Percentiles rank a stretch among this genome's conserved stretches.
These are phyloP conservation scores for Camillea tinctor DNA, from an alignment of 2,329 filamentous ascomycete genomes.

Conservation along the genomic window DNA sequence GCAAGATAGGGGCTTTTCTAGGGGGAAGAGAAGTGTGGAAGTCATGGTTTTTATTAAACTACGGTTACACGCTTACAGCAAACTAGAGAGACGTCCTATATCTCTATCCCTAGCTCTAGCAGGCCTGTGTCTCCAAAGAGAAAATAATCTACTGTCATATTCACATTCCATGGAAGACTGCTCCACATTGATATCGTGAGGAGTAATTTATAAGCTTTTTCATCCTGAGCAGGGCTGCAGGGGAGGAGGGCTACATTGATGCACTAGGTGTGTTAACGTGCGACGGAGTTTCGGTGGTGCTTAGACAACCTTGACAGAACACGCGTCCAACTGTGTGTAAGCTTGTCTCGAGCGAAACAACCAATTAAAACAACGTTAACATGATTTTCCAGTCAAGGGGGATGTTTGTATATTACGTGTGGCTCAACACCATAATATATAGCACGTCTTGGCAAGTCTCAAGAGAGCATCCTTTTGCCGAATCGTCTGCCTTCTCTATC, in stretches of 20 bases:
- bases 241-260: neutral
- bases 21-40: neutral
- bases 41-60: too few relatives aligned
- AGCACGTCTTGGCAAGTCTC: neutral
- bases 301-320: neutral
- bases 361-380: neutral
- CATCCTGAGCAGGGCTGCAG: neutral
- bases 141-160: neutral
- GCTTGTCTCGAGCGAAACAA: neutral
- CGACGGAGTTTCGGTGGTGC: neutral
- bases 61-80: too few relatives aligned
- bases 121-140: too few relatives aligned
- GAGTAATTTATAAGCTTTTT: neutral
- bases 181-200: neutral
- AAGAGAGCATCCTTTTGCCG: neutral
- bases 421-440: neutral
- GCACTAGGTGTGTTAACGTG: neutral
- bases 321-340: neutral
- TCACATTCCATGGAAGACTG: neutral
- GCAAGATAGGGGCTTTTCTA: neutral
- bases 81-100: too few relatives aligned
- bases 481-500: neutral
- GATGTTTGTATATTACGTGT: neutral
- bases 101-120: too few relatives aligned
- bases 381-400: neutral